phyloP scores from a whole-genome alignment of 192 early-diverging fungal genomes.

The Backusella tuberculispora region DNA sequence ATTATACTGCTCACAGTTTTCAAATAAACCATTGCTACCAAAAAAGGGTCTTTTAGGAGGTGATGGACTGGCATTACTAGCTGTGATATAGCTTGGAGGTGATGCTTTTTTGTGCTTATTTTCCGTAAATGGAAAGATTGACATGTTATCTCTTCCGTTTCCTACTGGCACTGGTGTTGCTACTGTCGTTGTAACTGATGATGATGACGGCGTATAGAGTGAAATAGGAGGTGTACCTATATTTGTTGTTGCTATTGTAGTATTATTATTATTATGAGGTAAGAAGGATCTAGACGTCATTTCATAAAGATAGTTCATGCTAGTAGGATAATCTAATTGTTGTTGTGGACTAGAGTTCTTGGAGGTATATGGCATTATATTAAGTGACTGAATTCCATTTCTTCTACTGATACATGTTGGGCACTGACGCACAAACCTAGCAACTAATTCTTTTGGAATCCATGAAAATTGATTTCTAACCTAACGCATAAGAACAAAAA shows the following conservation, averaged over 20 bases:
- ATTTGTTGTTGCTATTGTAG: background rate
- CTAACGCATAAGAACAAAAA: background rate
- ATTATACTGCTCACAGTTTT: background rate
- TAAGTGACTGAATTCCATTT: conserved; percentile 21
- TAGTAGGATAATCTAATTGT: background rate
- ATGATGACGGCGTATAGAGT: background rate
- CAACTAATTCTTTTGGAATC: conserved; percentile 37
- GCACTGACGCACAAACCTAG: conserved; percentile 33
- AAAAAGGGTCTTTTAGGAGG: background rate
- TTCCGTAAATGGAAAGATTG: background rate
- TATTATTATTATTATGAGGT: background rate
- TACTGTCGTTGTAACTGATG: background rate
- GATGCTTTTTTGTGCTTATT: background rate
- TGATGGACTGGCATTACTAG: background rate
- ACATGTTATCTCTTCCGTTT: background rate
- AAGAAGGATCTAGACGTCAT: background rate
- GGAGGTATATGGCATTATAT: background rate
- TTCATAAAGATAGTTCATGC: background rate
- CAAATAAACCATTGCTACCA: background rate
- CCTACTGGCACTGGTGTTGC: background rate
- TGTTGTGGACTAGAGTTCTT: conserved; percentile 21
- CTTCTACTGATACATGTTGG: conserved; percentile 31
- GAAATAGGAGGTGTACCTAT: background rate
- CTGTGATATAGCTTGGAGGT: background rate
- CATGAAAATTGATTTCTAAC: conserved; percentile 30